phyloP scores from a whole-genome alignment of 345 rosid genomes.

The Trapa incisa region DNA sequence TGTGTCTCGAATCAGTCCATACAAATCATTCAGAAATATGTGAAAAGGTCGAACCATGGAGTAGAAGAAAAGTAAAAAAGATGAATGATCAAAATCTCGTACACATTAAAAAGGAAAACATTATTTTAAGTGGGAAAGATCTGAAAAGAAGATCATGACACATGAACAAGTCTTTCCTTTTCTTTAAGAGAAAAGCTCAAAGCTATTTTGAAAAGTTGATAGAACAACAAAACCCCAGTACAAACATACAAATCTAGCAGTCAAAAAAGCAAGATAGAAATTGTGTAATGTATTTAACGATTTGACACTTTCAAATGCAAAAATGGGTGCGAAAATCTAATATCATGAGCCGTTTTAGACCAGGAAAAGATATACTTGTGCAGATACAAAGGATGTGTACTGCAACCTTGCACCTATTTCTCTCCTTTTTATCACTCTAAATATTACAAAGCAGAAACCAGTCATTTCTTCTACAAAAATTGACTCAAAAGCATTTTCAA shows the following conservation, averaged over 20 bases:
- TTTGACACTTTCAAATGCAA: not conserved
- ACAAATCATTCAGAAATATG: not conserved
- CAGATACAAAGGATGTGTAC: not conserved
- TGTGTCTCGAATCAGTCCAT: not conserved
- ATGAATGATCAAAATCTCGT: not conserved
- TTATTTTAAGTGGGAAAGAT: not conserved
- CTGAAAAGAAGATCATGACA: not conserved
- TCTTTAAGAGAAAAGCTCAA: not conserved
- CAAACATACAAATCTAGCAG: not conserved
- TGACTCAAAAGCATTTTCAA: not conserved
- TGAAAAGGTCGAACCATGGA: not conserved
- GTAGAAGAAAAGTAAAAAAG: not conserved
- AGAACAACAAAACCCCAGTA: not conserved
- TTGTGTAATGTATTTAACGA: not conserved
- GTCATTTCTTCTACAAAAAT: not conserved
- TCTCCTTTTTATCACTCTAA: not conserved
- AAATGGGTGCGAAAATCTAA: not conserved
- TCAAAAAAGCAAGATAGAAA: not conserved
- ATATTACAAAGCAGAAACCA: not conserved
- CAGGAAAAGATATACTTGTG: not conserved
- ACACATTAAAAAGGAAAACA: not conserved
- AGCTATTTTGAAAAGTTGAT: slow-evolving; percentile 4
- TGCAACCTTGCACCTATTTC: not conserved
- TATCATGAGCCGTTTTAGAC: not conserved
- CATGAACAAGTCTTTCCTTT: not conserved